Evolutionary conservation across 257 asterid genomes (phyloP).

Genomic region (Rubia yunnanensis): DNA sequence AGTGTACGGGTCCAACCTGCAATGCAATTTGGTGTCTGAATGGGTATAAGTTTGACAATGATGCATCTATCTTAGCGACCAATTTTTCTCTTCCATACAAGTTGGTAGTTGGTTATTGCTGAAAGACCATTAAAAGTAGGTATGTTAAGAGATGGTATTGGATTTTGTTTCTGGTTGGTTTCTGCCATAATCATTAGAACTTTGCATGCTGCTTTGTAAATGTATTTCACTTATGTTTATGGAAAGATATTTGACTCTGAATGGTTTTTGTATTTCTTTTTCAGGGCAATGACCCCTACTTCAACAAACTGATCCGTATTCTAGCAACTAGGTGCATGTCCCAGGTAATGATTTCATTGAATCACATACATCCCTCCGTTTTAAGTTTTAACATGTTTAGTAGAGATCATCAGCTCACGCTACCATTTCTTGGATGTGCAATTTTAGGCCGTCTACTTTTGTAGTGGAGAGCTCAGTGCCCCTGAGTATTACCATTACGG

Average conservation of each 20-base stretch:
- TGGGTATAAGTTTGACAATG: neutral
- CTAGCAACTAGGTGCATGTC: conserved; percentile 99
- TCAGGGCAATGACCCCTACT: conserved; percentile 90
- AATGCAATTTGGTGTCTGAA: neutral
- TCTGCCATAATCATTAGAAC: neutral
- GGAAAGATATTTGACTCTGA: neutral
- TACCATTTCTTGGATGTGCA: conserved; percentile 7
- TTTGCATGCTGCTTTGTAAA: neutral
- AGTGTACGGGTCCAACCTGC: no score
- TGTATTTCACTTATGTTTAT: neutral
- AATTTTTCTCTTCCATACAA: neutral
- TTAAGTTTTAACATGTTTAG: conserved; percentile 1
- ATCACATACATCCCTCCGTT: neutral
- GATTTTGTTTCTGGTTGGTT: neutral
- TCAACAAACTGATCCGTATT: conserved; percentile 90
- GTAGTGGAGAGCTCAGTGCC: conserved; percentile 93
- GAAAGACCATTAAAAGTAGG: neutral
- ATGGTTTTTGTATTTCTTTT: conserved; percentile 2
- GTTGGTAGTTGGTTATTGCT: neutral
- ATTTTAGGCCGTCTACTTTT: conserved; percentile 89
- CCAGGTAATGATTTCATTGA: conserved; percentile 46
- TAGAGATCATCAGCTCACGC: conserved; percentile 11
- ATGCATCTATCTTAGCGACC: no score
- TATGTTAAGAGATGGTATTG: neutral
- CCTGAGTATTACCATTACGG: conserved; percentile 90